Percentiles rank a stretch among this genome's conserved stretches.
phyloP scores from a whole-genome alignment of 208 protist species.

The Balamuthia mandrillaris region DNA sequence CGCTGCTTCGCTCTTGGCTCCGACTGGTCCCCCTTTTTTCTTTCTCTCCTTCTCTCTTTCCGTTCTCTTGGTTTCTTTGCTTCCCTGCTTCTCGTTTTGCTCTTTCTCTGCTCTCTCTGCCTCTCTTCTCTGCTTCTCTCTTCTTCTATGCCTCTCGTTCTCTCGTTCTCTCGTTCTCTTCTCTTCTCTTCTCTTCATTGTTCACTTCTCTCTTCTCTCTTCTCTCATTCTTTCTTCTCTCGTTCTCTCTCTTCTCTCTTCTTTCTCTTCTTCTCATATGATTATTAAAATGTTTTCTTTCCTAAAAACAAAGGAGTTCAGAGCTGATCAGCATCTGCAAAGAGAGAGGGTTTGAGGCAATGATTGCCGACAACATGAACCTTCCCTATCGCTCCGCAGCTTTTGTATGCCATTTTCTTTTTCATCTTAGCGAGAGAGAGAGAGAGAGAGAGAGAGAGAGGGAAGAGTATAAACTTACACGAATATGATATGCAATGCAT shows the following conservation, averaged over 20 bases:
- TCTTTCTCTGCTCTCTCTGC: background rate
- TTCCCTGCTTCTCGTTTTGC: too few species aligned
- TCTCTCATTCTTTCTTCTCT: too few species aligned
- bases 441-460: too few species aligned
- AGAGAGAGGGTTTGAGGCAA: slow-evolving; percentile 30
- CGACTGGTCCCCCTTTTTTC: too few species aligned
- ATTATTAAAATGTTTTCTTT: background rate
- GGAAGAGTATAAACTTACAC: too few species aligned
- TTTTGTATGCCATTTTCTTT: background rate
- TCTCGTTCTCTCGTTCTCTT: background rate
- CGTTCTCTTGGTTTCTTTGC: too few species aligned
- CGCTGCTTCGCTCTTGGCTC: slow-evolving; percentile 6
- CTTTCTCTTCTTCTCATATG: background rate
- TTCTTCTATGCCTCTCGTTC: background rate
- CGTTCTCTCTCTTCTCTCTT: background rate
- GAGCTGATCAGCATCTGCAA: slow-evolving; percentile 28
- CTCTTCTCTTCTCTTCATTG: background rate
- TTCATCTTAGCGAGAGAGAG: background rate
- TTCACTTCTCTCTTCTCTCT: too few species aligned
- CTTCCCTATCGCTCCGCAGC: slow-evolving; percentile 26
- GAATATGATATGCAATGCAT: too few species aligned
- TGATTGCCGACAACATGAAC: slow-evolving; percentile 36
- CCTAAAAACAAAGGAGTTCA: background rate
- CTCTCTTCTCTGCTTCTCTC: background rate
- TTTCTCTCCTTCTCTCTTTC: too few species aligned